Base-by-base conservation (phyloP, 2,329 filamentous ascomycete genomes). In the Pochonia chlamydosporia region DNA sequence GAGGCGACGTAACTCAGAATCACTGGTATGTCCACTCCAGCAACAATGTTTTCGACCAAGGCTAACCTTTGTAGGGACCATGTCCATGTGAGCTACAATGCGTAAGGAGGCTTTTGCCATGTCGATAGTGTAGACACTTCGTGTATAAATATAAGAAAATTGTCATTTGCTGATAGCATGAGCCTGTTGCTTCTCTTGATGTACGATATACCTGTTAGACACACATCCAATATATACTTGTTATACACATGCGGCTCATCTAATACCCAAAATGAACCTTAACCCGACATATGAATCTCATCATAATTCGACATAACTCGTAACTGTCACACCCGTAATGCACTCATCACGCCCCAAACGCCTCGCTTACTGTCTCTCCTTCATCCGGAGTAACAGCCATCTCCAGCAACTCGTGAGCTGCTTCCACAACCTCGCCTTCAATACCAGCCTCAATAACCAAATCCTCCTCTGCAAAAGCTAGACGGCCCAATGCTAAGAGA, bases 391-490 rank as follows among this genome's bases (percentile, higher is more conserved):
- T 93, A 20, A 96, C 80, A 3, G 82, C 81, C 51, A 89, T 73
- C 62, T 96, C 89, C 33, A 97, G 66, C 52, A 99, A 72, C 59
- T 87, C 82, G 56, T 92, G 84, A 3, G 93, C 92, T 65, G 85
- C 82, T 53, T 92, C 87, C 1, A 85, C 80, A 1, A 89, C 88
- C 53, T 89, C 87, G 24, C 85, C 79, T 30, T 87, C 85, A 45
- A 95, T 85, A 0, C 84, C 84, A 2, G 75, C 73, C 65, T 96
- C 90, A 24, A 95, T 74, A 10, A 93, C 78, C 8, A 87, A 65
- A 25, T 89, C 85, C 51, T 95, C 89, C 43, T 83, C 81, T 5
- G 82, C 84, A 63, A 96, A 96, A 0, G 88, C 89, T n/a, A 97
- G 69, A 36, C 92, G 72, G 0, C 89, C 90, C 39, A 99, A 70